A percentile compares a stretch with the other conserved stretches of the same genome.
Conservation (phyloP, 1,139 yeast genomes). For the Hyphopichia wangnamkhiaoensis region DNA sequence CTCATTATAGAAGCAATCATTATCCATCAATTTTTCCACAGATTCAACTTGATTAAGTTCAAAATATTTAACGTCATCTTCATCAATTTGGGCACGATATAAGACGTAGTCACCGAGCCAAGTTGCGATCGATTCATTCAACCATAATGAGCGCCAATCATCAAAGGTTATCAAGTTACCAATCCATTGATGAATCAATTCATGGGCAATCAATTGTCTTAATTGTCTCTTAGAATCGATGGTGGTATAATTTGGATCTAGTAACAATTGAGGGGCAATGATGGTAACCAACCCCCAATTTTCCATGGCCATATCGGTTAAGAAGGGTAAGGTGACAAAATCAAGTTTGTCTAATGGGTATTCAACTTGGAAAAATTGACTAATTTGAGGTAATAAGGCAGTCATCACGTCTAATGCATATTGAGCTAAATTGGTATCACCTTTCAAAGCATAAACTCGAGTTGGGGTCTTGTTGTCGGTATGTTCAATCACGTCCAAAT, state of each 20-base stretch:
- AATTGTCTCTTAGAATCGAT: constrained; percentile 24
- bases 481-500: constrained; percentile 52
- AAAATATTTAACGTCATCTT: constrained; percentile 24
- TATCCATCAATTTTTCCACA: constrained; percentile 38
- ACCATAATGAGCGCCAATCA: constrained; percentile 68
- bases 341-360: constrained; percentile 68
- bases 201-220: constrained; percentile 65
- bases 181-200: constrained; percentile 75
- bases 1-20: constrained; percentile 37
- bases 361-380: constrained; percentile 35
- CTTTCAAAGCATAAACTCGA: constrained; percentile 59
- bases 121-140: constrained; percentile 76
- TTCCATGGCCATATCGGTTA: constrained; percentile 79
- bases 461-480: constrained; percentile 32
- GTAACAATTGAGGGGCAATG: constrained; percentile 51
- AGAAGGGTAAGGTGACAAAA: constrained; percentile 64
- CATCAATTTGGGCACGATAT: constrained; percentile 26
- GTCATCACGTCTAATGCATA: constrained; percentile 47
- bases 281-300: constrained; percentile 71
- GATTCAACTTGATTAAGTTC: constrained; percentile 33
- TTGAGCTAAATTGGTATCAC: constrained; percentile 46
- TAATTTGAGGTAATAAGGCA: constrained; percentile 48
- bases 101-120: constrained; percentile 57
- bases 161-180: constrained; percentile 69
- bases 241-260: constrained; percentile 27